Conservation (phyloP, 768 basidiomycete species). For the Tylopilus felleus region DNA sequence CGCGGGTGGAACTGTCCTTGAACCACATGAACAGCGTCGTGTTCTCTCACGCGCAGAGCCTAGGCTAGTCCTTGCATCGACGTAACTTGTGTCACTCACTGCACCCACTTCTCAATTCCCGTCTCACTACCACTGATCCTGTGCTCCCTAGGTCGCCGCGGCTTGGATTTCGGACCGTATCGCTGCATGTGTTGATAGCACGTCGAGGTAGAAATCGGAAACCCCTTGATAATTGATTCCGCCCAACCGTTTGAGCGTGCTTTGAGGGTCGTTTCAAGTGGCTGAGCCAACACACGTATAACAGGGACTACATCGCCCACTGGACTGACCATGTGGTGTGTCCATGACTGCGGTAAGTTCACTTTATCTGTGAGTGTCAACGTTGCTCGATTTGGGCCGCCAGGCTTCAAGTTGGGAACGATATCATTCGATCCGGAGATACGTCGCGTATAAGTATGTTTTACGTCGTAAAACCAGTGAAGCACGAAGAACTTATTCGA, state of each 20-base stretch:
- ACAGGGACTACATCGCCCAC: background rate
- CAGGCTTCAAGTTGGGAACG: background rate
- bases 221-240: background rate
- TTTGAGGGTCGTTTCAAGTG: conserved; percentile 9
- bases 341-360: background rate
- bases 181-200: background rate
- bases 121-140: background rate
- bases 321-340: conserved; percentile 2
- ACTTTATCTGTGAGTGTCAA: background rate
- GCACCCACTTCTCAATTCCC: background rate
- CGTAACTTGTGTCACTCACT: background rate
- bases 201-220: background rate
- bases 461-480: too few relatives aligned
- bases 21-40: background rate
- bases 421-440: background rate
- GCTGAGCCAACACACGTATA: background rate
- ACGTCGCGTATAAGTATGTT: too few relatives aligned
- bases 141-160: background rate
- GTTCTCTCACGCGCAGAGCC: background rate
- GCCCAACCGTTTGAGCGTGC: background rate
- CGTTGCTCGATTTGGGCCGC: background rate
- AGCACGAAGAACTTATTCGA: too few relatives aligned
- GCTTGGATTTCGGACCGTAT: background rate
- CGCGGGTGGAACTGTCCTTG: background rate
- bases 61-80: background rate